Evolutionary conservation across 495 filamentous ascomycete genomes (phyloP).

Genomic region (Neurospora sp.): DNA sequence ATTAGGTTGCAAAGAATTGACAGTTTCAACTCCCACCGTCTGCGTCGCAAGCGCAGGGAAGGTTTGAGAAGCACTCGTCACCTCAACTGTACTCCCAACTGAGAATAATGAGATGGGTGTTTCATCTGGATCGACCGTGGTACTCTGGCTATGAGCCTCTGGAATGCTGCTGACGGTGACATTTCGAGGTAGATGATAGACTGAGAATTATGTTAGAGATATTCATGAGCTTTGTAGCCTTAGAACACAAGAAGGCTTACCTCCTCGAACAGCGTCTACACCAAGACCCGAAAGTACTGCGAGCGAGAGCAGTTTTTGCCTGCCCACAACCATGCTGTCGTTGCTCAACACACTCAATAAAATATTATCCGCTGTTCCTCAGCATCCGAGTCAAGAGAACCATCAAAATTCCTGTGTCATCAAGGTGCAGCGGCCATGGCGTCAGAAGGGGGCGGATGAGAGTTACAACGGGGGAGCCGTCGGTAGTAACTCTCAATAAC

Average conservation of each 20-base stretch:
- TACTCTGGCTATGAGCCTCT: neutral
- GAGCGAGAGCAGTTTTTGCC: conserved; percentile 19
- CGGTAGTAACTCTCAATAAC: neutral
- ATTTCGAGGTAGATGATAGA: neutral
- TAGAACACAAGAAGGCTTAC: conserved; percentile 4
- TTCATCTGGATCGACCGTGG: neutral
- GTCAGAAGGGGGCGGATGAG: neutral
- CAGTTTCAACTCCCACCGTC: neutral
- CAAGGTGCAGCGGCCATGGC: conserved; percentile 12
- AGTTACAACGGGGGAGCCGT: neutral
- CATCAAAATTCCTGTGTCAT: conserved; percentile 4
- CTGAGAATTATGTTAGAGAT: neutral
- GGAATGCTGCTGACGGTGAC: neutral
- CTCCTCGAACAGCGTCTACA: conserved; percentile 17
- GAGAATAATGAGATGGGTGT: neutral
- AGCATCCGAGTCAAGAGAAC: conserved; percentile 2
- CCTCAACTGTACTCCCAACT: neutral
- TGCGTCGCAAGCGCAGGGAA: neutral
- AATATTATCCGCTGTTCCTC: conserved; percentile 1
- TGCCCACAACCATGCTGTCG: conserved; percentile 20
- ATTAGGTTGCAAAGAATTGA: neutral
- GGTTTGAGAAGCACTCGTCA: neutral
- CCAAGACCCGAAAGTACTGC: conserved; percentile 19
- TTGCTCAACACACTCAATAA: neutral
- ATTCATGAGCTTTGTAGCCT: neutral